Percentiles rank a stretch among this genome's conserved stretches.
Conservation (phyloP, 306 rosid species). For the Begonia peltatifolia region DNA sequence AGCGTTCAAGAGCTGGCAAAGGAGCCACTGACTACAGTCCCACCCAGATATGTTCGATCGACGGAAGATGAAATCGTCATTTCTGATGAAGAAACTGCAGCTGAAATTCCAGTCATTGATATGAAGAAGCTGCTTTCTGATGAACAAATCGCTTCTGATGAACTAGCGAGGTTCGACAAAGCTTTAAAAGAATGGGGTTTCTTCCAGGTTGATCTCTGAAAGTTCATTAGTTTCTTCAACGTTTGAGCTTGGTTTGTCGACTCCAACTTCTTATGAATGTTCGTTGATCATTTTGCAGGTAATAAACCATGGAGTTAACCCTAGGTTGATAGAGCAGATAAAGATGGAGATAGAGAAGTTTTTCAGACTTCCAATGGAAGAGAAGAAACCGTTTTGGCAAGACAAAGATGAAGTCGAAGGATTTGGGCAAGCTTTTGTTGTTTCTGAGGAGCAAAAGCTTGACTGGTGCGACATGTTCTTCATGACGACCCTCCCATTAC, state of each 20-base stretch:
- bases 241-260: neutral
- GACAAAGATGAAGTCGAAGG: constrained; percentile 17
- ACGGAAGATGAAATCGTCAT: constrained; percentile 1
- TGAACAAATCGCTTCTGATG: constrained; percentile 5
- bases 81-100: neutral
- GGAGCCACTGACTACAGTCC: constrained; percentile 5
- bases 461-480: constrained; percentile 33
- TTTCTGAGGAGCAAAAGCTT: constrained; percentile 28
- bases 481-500: constrained; percentile 14
- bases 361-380: constrained; percentile 20
- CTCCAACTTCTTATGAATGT: neutral
- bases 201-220: constrained; percentile 17
- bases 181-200: constrained; percentile 40
- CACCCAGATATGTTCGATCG: constrained; percentile 4
- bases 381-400: constrained; percentile 25
- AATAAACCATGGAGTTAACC: constrained; percentile 18
- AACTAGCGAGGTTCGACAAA: constrained; percentile 12
- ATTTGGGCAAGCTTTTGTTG: constrained; percentile 26
- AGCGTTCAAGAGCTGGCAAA: constrained; percentile 23
- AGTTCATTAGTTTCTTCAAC: neutral
- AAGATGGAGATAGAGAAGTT: constrained; percentile 8
- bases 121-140: neutral
- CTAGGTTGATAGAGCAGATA: constrained; percentile 18
- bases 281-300: constrained; percentile 8
- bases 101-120: constrained; percentile 16